Evolutionary conservation across 345 rosid species (phyloP).

Genomic region (Excoecaria cochinchinensis): DNA sequence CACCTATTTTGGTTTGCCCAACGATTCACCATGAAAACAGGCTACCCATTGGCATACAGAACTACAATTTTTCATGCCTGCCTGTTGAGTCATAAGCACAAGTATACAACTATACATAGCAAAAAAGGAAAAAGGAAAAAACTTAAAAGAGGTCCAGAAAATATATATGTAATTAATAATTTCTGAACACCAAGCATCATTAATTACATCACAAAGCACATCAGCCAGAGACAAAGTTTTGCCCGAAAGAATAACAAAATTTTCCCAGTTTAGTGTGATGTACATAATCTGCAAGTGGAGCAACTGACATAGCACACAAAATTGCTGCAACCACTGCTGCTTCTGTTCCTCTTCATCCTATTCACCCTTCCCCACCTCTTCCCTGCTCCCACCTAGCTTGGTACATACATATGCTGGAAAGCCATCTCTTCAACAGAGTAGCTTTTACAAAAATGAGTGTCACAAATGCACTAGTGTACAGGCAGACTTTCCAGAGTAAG

Average conservation of each 20-base stretch:
- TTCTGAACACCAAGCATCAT: background rate
- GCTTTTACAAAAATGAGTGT: slow-evolving; percentile 18
- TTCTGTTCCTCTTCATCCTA: background rate
- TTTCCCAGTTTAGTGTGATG: background rate
- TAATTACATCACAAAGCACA: background rate
- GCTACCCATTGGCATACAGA: background rate
- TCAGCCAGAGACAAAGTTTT: background rate
- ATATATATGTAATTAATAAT: background rate
- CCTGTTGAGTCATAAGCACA: too few relatives aligned
- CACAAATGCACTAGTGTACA: slow-evolving; percentile 15
- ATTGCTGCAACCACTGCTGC: slow-evolving; percentile 43
- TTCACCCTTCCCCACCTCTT: background rate
- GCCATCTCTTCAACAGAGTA: slow-evolving; percentile 3
- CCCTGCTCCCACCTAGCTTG: background rate
- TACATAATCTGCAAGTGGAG: slow-evolving; percentile 27
- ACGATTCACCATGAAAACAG: background rate
- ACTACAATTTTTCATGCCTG: background rate
- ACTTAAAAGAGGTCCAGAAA: background rate
- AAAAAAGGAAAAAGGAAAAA: too few relatives aligned
- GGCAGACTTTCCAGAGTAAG: slow-evolving; percentile 34
- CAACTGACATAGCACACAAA: slow-evolving; percentile 47
- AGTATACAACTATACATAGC: too few relatives aligned
- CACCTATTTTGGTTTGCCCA: too few relatives aligned
- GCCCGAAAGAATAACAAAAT: background rate
- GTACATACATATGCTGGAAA: background rate